Percentiles rank a stretch among this genome's conserved stretches.
These are phyloP conservation scores for Aureobasidium sp. DNA, from an alignment of 2,329 filamentous ascomycete genomes.

Conservation along the genomic window DNA sequence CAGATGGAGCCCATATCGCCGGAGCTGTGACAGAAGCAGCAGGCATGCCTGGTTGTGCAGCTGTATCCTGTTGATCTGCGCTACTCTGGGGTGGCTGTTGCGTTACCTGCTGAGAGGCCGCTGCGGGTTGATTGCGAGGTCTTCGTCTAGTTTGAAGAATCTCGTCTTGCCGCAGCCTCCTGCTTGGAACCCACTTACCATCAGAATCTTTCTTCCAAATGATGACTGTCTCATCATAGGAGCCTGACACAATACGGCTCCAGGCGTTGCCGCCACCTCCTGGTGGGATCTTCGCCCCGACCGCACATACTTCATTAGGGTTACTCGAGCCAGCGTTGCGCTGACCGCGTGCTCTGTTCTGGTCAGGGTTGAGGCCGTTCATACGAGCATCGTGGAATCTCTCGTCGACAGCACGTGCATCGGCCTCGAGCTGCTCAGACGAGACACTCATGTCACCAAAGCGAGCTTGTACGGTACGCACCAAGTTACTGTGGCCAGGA, in stretches of 20 bases:
- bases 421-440: slow-evolving; percentile 62
- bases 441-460: slow-evolving; percentile 85
- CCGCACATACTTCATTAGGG: slow-evolving; percentile 68
- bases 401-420: slow-evolving; percentile 66
- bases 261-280: slow-evolving; percentile 85
- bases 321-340: slow-evolving; percentile 66
- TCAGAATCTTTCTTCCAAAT: slow-evolving; percentile 82
- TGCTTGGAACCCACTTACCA: slow-evolving; percentile 74
- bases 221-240: slow-evolving; percentile 91
- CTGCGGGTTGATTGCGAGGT: slow-evolving; percentile 3
- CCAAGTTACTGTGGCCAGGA: slow-evolving; percentile 72
- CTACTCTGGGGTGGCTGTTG: slow-evolving; percentile 6
- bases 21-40: neutral
- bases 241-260: slow-evolving; percentile 92
- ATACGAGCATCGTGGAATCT: slow-evolving; percentile 59
- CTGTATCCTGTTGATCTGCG: neutral
- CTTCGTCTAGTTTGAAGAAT: slow-evolving; percentile 12
- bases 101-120: slow-evolving; percentile 18
- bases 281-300: slow-evolving; percentile 80
- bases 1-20: neutral
- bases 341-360: slow-evolving; percentile 28
- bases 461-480: slow-evolving; percentile 89
- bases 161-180: slow-evolving; percentile 42
- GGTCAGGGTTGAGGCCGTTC: slow-evolving; percentile 35
- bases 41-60: neutral